A percentile compares a stretch with the other conserved stretches of the same genome.
Evolutionary conservation across 352 stramenopile genomes (phyloP).

Genomic region (Peronospora tabacina): DNA sequence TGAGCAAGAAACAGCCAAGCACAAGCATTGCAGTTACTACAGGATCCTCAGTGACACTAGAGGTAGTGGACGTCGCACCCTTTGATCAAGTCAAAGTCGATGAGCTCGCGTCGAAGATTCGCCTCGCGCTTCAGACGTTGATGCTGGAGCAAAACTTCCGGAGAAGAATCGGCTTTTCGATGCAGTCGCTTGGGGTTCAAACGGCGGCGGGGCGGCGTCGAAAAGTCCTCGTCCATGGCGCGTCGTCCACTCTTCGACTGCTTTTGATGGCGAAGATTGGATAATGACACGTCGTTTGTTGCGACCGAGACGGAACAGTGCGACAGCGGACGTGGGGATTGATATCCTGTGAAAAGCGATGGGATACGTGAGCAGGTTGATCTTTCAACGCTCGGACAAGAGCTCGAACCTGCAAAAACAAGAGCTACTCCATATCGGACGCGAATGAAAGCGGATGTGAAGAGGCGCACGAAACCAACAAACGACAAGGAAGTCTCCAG

Average conservation of each 20-base stretch:
- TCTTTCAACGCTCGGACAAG: neutral
- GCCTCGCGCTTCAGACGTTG: conserved; percentile 49
- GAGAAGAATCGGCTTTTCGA: conserved; percentile 43
- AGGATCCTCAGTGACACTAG: conserved; percentile 2
- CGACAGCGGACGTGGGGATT: conserved; percentile 3
- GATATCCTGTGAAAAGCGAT: conserved; percentile 14
- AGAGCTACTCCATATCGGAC: neutral
- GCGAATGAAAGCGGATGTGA: conserved; percentile 16
- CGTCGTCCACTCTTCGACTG: neutral
- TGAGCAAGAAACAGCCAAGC: conserved; percentile 11
- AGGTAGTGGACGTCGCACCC: conserved; percentile 28
- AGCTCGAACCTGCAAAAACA: conserved; percentile 4
- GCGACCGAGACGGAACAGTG: conserved; percentile 1
- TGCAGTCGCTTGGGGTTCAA: conserved; percentile 34
- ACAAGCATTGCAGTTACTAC: neutral
- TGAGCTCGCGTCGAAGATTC: conserved; percentile 63
- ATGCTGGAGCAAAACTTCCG: conserved; percentile 26
- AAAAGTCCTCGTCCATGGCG: conserved; percentile 34
- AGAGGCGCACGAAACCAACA: conserved; percentile 20
- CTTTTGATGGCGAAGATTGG: conserved; percentile 22
- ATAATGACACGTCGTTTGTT: conserved; percentile 22
- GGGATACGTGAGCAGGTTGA: neutral
- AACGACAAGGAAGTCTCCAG: conserved; percentile 9
- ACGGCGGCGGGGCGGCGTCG: conserved; percentile 17
- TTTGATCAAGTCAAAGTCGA: conserved; percentile 86